Percentiles rank a stretch among this genome's conserved stretches.
Conservation (phyloP, 306 rosid genomes). For the Comarum palustre region DNA sequence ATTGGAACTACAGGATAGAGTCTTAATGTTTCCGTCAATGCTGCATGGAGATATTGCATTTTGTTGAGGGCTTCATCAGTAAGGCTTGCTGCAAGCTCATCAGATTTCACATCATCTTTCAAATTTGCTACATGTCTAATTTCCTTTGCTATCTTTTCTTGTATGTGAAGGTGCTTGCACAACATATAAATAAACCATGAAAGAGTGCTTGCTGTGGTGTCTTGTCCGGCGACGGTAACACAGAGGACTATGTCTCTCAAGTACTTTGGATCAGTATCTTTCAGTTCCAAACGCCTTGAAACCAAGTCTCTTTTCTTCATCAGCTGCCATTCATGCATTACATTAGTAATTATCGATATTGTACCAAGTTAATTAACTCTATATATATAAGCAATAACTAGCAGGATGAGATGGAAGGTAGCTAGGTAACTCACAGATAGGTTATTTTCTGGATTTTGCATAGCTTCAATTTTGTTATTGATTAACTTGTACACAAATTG, state of each 20-base stretch:
- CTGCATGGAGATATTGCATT: conserved; percentile 1
- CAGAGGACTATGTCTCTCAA: conserved; percentile 44
- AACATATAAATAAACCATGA: conserved; percentile 48
- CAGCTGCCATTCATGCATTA: conserved; percentile 17
- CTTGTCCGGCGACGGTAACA: conserved; percentile 50
- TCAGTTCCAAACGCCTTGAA: conserved; percentile 42
- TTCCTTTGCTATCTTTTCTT: conserved; percentile 46
- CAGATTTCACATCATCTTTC: not conserved
- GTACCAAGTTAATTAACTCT: not conserved
- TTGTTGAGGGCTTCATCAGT: not conserved
- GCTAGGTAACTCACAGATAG: conserved; percentile 13
- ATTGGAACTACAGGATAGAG: not conserved
- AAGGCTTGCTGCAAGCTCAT: not conserved
- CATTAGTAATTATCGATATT: not conserved
- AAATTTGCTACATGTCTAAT: not conserved
- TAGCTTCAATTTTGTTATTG: conserved; percentile 15
- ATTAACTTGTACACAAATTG: conserved; percentile 11
- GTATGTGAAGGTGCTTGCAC: conserved; percentile 51
- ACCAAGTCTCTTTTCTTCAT: conserved; percentile 36
- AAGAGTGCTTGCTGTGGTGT: conserved; percentile 49
- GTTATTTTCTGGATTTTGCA: not conserved
- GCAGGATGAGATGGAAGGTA: not conserved
- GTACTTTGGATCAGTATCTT: conserved; percentile 34
- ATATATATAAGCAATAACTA: not conserved
- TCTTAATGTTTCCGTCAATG: not conserved